Evolutionary conservation across 345 rosid genomes (phyloP), one percentile per base, ranked within the genome.

Genomic region (Corchorus olitorius): DNA sequence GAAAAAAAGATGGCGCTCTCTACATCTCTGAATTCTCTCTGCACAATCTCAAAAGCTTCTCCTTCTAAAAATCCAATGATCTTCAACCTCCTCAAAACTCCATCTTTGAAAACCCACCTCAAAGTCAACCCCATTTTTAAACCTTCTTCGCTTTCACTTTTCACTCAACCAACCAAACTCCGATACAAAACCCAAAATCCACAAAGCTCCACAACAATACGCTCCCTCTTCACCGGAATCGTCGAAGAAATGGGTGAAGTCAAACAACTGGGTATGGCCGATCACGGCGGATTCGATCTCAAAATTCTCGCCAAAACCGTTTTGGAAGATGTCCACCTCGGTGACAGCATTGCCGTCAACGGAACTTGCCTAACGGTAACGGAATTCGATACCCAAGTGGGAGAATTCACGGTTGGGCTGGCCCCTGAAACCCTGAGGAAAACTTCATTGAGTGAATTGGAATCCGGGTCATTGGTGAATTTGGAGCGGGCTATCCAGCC

Each of bases 321-420:
- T 5, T 79, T 90, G 0, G 87, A 87, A 61, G 94, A 86, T 49
- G 92, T 91, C 5, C 81, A 86, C 81, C 88, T 90, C 22, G 98
- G 98, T 4, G 97, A 91, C 83, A 94, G 97, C 81, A 91, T 94
- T 56, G 91, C 97, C 2, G 87, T 91, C 17, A 91, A 94, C 46
- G 98, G 98, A 1, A 89, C 98, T 17, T 94, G 98, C 84, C 84
- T 93, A 17, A 94, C 97, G 6, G 97, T 93, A 16, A 93, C 98
- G 13, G 84, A 86, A 50, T 91, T 94, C 77, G 84, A 80, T 71
- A 58, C 77, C 46, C 79, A 76, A 65, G 67, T 61, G 67, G 76
- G 58, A 34, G 97, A 88, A 39, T 91, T 93, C 83, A 86, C 95
- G 0, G 98, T 86, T 2, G 98, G 97, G 19, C 61, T 93, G 39